phyloP scores from a whole-genome alignment of 768 basidiomycete genomes.

The Termitomyces sp. region DNA sequence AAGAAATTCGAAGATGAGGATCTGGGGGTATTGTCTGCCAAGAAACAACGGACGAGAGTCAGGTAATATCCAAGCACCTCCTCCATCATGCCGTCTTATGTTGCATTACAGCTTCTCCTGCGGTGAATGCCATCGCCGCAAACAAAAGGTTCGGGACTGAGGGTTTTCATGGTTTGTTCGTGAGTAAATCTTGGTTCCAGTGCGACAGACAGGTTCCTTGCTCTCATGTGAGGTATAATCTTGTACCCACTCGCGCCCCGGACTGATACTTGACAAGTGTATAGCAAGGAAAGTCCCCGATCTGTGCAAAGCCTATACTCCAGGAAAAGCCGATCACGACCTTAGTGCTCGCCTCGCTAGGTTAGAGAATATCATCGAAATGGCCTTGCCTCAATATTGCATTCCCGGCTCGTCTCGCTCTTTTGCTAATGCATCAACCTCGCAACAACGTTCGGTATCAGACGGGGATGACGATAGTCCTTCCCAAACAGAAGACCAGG shows the following conservation, averaged over 20 bases:
- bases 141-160: slow-evolving; percentile 64
- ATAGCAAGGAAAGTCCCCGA: slow-evolving; percentile 84
- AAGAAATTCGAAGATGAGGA: slow-evolving; percentile 66
- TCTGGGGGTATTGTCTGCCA: slow-evolving; percentile 36
- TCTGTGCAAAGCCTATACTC: slow-evolving; percentile 84
- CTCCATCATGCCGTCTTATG: not conserved
- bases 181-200: slow-evolving; percentile 32
- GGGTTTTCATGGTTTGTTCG: slow-evolving; percentile 3
- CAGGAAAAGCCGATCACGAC: slow-evolving; percentile 83
- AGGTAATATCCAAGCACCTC: slow-evolving; percentile 43
- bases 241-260: slow-evolving; percentile 7
- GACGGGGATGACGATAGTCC: slow-evolving; percentile 61
- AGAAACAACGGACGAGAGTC: slow-evolving; percentile 74
- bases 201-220: slow-evolving; percentile 86
- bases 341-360: slow-evolving; percentile 68
- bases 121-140: slow-evolving; percentile 84
- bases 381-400: slow-evolving; percentile 74
- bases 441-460: slow-evolving; percentile 46
- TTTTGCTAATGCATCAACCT: slow-evolving; percentile 21
- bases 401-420: slow-evolving; percentile 35
- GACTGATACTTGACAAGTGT: slow-evolving; percentile 44
- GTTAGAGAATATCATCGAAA: slow-evolving; percentile 78
- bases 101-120: slow-evolving; percentile 63
- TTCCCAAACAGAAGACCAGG: slow-evolving; percentile 76
- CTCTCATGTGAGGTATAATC: slow-evolving; percentile 58